A percentile compares a stretch with the other conserved stretches of the same genome.
Conservation (phyloP, 2,329 filamentous ascomycete genomes). For the Calonectria pteridis region DNA sequence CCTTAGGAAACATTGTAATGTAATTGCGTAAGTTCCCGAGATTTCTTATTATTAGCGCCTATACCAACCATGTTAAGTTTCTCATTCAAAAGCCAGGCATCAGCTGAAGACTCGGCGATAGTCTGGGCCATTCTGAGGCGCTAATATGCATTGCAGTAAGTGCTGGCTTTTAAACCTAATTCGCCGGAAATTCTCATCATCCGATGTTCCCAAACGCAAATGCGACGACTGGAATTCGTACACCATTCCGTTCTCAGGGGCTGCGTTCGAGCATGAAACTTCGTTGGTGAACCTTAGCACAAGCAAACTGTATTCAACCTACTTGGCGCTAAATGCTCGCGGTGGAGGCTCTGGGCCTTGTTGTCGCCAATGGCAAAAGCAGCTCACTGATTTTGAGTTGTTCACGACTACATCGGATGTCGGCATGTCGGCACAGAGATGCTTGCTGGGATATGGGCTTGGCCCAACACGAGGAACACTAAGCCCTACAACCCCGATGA, state of each 20-base stretch:
- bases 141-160: neutral
- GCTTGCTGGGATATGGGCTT: too few relatives aligned
- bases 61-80: neutral
- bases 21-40: neutral
- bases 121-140: neutral
- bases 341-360: neutral
- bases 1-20: too few relatives aligned
- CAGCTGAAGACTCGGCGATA: neutral
- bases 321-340: neutral
- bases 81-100: neutral
- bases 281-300: neutral
- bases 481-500: neutral
- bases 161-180: neutral
- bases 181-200: neutral
- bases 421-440: neutral
- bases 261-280: neutral
- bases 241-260: neutral
- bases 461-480: neutral
- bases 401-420: neutral
- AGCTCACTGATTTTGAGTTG: neutral
- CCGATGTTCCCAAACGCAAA: neutral
- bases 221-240: neutral
- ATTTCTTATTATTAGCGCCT: neutral
- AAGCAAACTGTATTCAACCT: neutral
- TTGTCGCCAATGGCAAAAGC: neutral